phyloP scores from a whole-genome alignment of 2,329 filamentous ascomycete species.

The Trichoderma aggressivum region DNA sequence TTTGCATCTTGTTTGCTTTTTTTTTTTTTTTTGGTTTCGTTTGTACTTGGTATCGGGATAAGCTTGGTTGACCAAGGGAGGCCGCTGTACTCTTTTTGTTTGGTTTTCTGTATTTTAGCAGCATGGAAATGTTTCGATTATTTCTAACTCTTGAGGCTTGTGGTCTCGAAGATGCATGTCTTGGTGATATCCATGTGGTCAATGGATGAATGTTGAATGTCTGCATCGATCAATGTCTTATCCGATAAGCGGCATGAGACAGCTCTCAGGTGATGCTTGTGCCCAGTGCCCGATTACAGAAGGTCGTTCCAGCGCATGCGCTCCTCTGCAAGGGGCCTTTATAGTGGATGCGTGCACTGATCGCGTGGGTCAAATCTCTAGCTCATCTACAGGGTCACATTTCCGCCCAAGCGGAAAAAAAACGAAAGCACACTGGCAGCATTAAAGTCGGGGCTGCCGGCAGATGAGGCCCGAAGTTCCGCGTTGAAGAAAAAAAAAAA shows the following conservation, averaged over 20 bases:
- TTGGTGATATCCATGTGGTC: background rate
- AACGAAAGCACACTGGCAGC: background rate
- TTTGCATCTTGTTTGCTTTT: background rate
- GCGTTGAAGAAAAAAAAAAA: background rate
- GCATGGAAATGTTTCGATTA: background rate
- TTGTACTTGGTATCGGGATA: background rate
- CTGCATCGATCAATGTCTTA: background rate
- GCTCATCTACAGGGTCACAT: constrained; percentile 3
- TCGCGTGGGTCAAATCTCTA: constrained; percentile 2
- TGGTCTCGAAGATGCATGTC: background rate
- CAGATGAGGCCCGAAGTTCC: background rate
- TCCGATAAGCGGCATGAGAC: background rate
- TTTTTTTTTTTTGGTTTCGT: background rate
- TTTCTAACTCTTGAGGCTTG: background rate
- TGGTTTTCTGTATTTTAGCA: background rate
- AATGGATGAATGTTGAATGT: background rate
- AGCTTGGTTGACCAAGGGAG: background rate
- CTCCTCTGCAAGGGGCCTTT: background rate
- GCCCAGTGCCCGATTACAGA: background rate
- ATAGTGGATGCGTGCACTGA: constrained; percentile 9
- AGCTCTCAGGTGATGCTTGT: constrained; percentile 1
- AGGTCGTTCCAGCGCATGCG: constrained; percentile 2
- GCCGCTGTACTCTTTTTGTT: background rate
- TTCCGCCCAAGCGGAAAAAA: background rate
- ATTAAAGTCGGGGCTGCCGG: background rate